Evolutionary conservation across 2,329 filamentous ascomycete genomes (phyloP).

Genomic region (Venturia effusa): DNA sequence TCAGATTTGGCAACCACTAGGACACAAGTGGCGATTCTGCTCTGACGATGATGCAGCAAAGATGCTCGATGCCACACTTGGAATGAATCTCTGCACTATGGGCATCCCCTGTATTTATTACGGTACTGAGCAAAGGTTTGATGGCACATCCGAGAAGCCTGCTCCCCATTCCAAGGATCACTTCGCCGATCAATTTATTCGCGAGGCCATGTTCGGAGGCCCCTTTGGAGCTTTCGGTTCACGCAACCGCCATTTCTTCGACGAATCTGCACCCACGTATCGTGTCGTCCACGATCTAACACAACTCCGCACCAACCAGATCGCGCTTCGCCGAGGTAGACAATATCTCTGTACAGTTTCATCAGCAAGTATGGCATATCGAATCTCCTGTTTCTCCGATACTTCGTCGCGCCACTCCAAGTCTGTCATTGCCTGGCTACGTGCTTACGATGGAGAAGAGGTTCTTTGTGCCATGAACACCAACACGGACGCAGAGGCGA

Average conservation of each 20-base stretch:
- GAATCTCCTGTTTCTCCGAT: conserved; percentile 12
- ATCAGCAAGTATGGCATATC: neutral
- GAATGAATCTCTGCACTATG: conserved; percentile 16
- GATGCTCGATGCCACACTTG: conserved; percentile 15
- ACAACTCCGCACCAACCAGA: neutral
- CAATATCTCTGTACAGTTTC: conserved; percentile 3
- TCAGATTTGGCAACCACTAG: conserved; percentile 11
- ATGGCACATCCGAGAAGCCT: conserved; percentile 13
- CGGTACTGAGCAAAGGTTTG: conserved; percentile 19
- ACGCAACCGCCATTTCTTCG: conserved; percentile 16
- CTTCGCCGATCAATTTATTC: conserved; percentile 16
- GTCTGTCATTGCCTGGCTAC: conserved; percentile 17
- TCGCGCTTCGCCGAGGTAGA: neutral
- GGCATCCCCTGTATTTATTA: conserved; percentile 21
- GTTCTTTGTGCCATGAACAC: conserved; percentile 14
- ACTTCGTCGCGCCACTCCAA: conserved; percentile 5
- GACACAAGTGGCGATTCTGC: conserved; percentile 17
- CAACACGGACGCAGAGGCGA: conserved; percentile 11
- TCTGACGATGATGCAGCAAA: conserved; percentile 11
- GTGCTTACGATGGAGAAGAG: conserved; percentile 16
- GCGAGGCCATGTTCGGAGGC: conserved; percentile 19
- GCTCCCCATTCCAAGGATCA: neutral
- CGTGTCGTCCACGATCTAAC: conserved; percentile 1
- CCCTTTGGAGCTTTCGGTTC: conserved; percentile 17
- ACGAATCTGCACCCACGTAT: conserved; percentile 12